Base-by-base conservation (phyloP, 129 eudicot species). In the Flaveria brownii region DNA sequence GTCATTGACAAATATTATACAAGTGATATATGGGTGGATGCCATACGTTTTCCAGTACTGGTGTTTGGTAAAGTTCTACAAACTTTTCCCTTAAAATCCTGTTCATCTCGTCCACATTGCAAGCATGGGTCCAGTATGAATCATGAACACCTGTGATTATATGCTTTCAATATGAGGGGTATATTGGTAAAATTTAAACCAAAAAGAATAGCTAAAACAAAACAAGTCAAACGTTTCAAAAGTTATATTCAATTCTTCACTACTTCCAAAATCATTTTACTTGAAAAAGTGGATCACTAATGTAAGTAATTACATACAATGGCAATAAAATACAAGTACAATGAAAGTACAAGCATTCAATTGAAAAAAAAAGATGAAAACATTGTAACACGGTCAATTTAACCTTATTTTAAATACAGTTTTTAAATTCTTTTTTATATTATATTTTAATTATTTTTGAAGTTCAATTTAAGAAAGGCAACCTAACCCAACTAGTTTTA, bases 51-150 rank as follows among this genome's bases (percentile, higher is more conserved):
- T 94, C 99, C 69, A 94, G 82, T 47, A 94, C 77, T 23, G 93
- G 94, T 45, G 77, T 79, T 79, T 91, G 94, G 65, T 94, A 94
- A 73, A 94, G 93, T 74, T 94, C 97, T 42, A 94, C 97, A 16
- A 94, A 94, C 86, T 94, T 94, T 77, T 91, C 99, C 78, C 99
- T 83, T 23, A 94, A 77, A 52, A 94, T 94, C 65, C 55, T 79
- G 86, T 89, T 94, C 97, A 94, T 82, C 66, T 78, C 83, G 68
- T 94, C 94, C 54, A 94, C 96, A 68, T 94, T 86, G 77, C 97
- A 91, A 71, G 99, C 99, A 85, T 94, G 99, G 3, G 97, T 91
- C 99, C 99, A 94, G 70, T 94, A 94, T 64, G 99, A 94, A 89
- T 91, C 99, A 83, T 94, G 99, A 70, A 94, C 99, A 61, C 99